Percentiles rank a stretch among this genome's conserved stretches.
Conservation (phyloP, 768 basidiomycete species). For the Lenzites betulinus region DNA sequence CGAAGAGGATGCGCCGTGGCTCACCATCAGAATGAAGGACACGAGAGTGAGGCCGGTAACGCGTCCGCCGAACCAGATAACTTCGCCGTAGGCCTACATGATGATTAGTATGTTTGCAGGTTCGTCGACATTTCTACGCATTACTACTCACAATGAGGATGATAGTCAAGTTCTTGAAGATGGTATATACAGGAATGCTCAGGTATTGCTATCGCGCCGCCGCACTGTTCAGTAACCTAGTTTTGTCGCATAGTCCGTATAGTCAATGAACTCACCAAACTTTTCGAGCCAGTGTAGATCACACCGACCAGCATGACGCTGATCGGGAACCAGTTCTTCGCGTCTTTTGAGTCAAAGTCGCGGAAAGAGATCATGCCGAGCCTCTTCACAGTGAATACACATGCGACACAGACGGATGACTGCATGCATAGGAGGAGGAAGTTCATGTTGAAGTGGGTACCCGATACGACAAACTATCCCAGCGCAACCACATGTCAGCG, state of each 20-base stretch:
- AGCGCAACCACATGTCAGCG: not conserved
- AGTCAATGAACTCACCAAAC: constrained; percentile 63
- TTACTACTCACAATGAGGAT: constrained; percentile 84
- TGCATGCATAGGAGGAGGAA: constrained; percentile 93
- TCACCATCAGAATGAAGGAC: constrained; percentile 91
- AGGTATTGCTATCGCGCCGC: constrained; percentile 79
- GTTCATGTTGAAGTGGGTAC: constrained; percentile 92
- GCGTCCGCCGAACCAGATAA: constrained; percentile 92
- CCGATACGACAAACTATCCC: constrained; percentile 89
- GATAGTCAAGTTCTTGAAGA: constrained; percentile 99
- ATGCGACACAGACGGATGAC: constrained; percentile 80
- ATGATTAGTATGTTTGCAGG: not conserved
- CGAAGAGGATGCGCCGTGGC: constrained; percentile 18
- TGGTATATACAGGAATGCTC: constrained; percentile 96
- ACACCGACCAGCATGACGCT: constrained; percentile 89
- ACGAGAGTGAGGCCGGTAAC: constrained; percentile 86
- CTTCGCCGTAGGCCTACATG: constrained; percentile 90
- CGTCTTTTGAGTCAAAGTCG: constrained; percentile 78
- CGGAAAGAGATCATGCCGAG: constrained; percentile 82
- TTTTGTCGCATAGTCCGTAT: not conserved
- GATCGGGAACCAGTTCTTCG: constrained; percentile 93
- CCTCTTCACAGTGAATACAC: constrained; percentile 74
- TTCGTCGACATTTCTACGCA: constrained; percentile 13
- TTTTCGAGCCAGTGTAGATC: constrained; percentile 98
- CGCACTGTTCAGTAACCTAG: not conserved